Evolutionary conservation across 257 asterid genomes (phyloP).

Genomic region (Striga asiatica): DNA sequence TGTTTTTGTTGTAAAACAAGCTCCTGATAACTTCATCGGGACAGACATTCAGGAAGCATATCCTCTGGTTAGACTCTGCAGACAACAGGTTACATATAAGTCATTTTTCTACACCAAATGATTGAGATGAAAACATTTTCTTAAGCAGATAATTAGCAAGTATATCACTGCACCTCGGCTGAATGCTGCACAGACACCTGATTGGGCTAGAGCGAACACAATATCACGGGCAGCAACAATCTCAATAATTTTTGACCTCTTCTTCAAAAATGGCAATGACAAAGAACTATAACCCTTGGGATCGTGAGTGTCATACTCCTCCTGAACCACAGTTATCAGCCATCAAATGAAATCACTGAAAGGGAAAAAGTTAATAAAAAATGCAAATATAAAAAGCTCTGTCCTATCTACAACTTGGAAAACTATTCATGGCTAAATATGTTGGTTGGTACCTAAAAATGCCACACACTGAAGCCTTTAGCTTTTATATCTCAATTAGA

Average conservation of each 20-base stretch:
- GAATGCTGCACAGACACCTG: constrained; percentile 87
- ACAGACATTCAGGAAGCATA: constrained; percentile 66
- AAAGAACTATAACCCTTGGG: constrained; percentile 47
- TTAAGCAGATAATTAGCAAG: neutral
- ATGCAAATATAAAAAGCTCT: no score
- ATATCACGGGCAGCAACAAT: constrained; percentile 81
- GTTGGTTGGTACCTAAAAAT: no score
- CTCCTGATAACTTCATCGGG: constrained; percentile 88
- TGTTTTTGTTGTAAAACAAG: constrained; percentile 78
- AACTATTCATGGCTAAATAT: no score
- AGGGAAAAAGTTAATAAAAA: no score
- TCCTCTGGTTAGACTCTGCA: constrained; percentile 73
- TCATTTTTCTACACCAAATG: neutral
- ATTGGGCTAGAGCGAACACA: constrained; percentile 82
- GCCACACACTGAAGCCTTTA: no score
- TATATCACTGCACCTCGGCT: constrained; percentile 45
- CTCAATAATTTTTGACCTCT: constrained; percentile 69
- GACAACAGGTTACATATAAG: constrained; percentile 18
- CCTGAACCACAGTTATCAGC: constrained; percentile 29
- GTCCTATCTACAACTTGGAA: no score
- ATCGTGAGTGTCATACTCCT: constrained; percentile 81
- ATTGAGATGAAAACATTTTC: neutral
- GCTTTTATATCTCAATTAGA: no score
- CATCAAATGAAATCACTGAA: constrained; percentile 1
- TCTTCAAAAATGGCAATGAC: constrained; percentile 54